These are phyloP conservation scores for Hypoxylon intermedium DNA, from an alignment of 495 filamentous ascomycete species.

Conservation along the genomic window DNA sequence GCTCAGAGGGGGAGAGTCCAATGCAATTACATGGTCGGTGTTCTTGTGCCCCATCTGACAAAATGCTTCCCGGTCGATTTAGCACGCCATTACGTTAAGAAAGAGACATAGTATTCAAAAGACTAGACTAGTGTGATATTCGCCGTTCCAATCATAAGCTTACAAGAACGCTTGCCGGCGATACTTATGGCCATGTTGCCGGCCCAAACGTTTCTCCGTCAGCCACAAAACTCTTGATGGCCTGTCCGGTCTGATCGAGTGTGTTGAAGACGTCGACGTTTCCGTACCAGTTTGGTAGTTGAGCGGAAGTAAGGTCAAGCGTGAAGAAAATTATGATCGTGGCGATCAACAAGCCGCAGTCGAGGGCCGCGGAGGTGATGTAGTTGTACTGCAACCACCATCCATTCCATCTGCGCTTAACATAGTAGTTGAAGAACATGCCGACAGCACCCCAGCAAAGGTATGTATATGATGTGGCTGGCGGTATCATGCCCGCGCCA, in stretches of 20 bases:
- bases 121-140: not conserved
- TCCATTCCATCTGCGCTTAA: slow-evolving; percentile 66
- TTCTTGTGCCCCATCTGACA: too few relatives aligned
- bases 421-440: slow-evolving; percentile 69
- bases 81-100: too few relatives aligned
- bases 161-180: not conserved
- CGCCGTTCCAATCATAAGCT: not conserved
- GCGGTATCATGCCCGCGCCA: slow-evolving; percentile 66
- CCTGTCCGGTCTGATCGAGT: slow-evolving; percentile 44
- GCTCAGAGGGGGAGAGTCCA: too few relatives aligned
- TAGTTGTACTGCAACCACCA: slow-evolving; percentile 87
- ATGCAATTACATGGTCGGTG: too few relatives aligned
- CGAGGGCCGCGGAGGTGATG: slow-evolving; percentile 73
- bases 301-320: slow-evolving; percentile 60
- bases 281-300: slow-evolving; percentile 71
- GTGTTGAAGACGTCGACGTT: slow-evolving; percentile 56
- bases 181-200: slow-evolving; percentile 46
- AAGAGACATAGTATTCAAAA: not conserved
- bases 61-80: too few relatives aligned
- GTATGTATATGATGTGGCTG: slow-evolving; percentile 71
- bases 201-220: slow-evolving; percentile 57
- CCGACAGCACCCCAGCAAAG: slow-evolving; percentile 74
- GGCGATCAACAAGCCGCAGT: slow-evolving; percentile 69
- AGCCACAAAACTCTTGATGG: slow-evolving; percentile 45
- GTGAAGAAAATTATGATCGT: slow-evolving; percentile 77